Percentiles rank a stretch among this genome's conserved stretches.
phyloP scores from a whole-genome alignment of 345 rosid genomes.

The Hypericum androsaemum region DNA sequence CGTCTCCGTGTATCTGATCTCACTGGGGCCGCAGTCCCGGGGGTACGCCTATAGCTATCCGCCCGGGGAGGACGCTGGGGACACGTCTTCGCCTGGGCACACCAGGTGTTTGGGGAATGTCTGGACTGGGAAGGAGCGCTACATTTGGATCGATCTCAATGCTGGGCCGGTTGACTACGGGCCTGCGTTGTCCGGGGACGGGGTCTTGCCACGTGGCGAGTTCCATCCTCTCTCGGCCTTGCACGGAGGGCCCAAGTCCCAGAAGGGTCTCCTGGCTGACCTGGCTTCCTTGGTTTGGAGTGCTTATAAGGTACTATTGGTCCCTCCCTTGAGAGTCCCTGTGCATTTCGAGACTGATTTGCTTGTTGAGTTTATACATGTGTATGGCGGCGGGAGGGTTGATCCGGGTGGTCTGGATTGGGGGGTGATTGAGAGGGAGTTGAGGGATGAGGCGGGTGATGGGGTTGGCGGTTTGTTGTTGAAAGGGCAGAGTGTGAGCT shows the following conservation, averaged over 20 bases:
- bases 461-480: conserved; percentile 59
- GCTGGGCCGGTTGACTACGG: conserved; percentile 98
- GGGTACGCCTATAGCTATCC: conserved; percentile 67
- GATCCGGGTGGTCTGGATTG: conserved; percentile 64
- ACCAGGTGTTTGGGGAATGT: conserved; percentile 75
- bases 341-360: conserved; percentile 70
- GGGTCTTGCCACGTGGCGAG: conserved; percentile 80
- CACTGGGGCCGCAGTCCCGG: conserved; percentile 44
- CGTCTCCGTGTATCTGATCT: conserved; percentile 60
- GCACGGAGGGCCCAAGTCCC: conserved; percentile 82
- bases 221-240: conserved; percentile 82
- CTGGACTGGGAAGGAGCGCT: conserved; percentile 89
- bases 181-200: conserved; percentile 89
- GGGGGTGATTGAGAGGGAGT: conserved; percentile 49
- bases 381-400: conserved; percentile 44
- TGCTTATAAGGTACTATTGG: conserved; percentile 87
- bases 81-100: conserved; percentile 52
- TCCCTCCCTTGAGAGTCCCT: conserved; percentile 83
- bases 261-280: conserved; percentile 67
- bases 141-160: conserved; percentile 77
- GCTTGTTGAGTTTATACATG: conserved; percentile 71
- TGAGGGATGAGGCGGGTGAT: conserved; percentile 63
- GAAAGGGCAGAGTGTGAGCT: conserved; percentile 61
- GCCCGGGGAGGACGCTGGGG: conserved; percentile 31
- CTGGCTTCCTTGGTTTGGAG: conserved; percentile 73